Percentiles rank a stretch among this genome's conserved stretches.
Evolutionary conservation across 2,329 filamentous ascomycete species (phyloP).

Genomic region (Colletotrichum sidae): DNA sequence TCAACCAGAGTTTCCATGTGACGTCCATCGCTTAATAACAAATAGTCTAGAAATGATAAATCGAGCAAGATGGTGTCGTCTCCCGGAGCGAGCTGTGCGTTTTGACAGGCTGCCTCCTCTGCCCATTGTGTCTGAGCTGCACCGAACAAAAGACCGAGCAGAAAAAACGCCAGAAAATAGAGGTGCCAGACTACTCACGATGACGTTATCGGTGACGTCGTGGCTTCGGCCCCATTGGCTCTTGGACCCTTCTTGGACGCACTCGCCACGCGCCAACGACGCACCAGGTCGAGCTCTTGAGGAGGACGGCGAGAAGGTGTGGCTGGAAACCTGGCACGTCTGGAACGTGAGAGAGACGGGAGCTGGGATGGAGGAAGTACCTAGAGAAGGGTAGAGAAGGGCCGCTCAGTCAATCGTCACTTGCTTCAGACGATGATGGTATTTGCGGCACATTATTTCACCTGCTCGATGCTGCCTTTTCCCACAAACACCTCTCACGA

Average conservation of each 20-base stretch:
- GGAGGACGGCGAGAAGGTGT: conserved; percentile 18
- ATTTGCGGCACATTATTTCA: conserved; percentile 9
- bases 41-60: not conserved
- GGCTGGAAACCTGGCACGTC: conserved; percentile 37
- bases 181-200: conserved; percentile 6
- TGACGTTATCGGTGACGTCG: conserved; percentile 39
- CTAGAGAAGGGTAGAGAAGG: conserved; percentile 23
- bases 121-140: too few species aligned
- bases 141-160: not conserved
- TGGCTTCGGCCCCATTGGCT: conserved; percentile 28
- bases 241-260: conserved; percentile 6
- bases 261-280: conserved; percentile 34
- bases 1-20: conserved; percentile 15
- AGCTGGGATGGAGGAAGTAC: not conserved
- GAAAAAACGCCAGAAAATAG: not conserved
- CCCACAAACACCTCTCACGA: not conserved
- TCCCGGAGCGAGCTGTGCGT: too few species aligned
- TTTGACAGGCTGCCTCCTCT: not conserved
- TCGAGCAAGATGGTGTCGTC: not conserved
- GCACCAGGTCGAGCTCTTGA: not conserved
- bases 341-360: too few species aligned
- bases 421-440: not conserved
- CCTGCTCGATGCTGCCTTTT: not conserved
- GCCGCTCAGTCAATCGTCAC: conserved; percentile 33
- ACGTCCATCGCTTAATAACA: not conserved